A percentile compares a stretch with the other conserved stretches of the same genome.
phyloP scores from a whole-genome alignment of 129 eudicot genomes.

The Artemisia argyi region DNA sequence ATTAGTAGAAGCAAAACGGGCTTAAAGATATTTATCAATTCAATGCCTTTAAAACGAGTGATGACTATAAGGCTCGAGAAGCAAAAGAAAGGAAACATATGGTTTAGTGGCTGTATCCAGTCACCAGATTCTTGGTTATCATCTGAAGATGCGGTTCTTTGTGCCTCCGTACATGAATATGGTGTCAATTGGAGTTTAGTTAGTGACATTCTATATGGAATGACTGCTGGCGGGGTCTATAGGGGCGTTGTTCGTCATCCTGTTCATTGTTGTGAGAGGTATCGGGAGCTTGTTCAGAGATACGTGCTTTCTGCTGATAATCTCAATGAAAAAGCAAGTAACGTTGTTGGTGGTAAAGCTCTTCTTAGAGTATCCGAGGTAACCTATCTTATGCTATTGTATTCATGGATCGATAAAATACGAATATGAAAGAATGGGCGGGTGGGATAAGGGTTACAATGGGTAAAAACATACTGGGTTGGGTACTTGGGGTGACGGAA shows the following conservation, averaged over 20 bases:
- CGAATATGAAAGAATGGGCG: neutral
- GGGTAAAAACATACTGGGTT: too few relatives aligned
- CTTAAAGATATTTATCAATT: slow-evolving; percentile 60
- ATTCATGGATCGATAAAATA: neutral
- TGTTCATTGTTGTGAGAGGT: slow-evolving; percentile 91
- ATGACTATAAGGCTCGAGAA: slow-evolving; percentile 77
- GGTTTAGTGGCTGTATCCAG: slow-evolving; percentile 80
- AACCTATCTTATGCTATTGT: slow-evolving; percentile 11
- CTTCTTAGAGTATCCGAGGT: slow-evolving; percentile 93
- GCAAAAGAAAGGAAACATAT: slow-evolving; percentile 66
- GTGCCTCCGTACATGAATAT: slow-evolving; percentile 89
- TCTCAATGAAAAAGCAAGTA: slow-evolving; percentile 59
- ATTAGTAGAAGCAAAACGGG: slow-evolving; percentile 65
- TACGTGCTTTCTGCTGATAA: slow-evolving; percentile 60
- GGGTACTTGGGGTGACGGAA: too few relatives aligned
- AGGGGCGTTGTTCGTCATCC: slow-evolving; percentile 90
- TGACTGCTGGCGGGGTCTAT: slow-evolving; percentile 81
- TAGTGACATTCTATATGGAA: slow-evolving; percentile 78
- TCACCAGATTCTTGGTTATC: slow-evolving; percentile 78
- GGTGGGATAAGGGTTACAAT: too few relatives aligned
- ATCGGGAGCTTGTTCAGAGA: slow-evolving; percentile 86
- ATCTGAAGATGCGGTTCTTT: slow-evolving; percentile 77
- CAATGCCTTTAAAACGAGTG: slow-evolving; percentile 75
- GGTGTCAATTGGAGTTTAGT: slow-evolving; percentile 92
- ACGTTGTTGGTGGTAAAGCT: slow-evolving; percentile 46